Percentiles rank a stretch among this genome's conserved stretches.
These are phyloP conservation scores for Tetraselmis chui DNA, from an alignment of 139 green algal species.

Conservation along the genomic window DNA sequence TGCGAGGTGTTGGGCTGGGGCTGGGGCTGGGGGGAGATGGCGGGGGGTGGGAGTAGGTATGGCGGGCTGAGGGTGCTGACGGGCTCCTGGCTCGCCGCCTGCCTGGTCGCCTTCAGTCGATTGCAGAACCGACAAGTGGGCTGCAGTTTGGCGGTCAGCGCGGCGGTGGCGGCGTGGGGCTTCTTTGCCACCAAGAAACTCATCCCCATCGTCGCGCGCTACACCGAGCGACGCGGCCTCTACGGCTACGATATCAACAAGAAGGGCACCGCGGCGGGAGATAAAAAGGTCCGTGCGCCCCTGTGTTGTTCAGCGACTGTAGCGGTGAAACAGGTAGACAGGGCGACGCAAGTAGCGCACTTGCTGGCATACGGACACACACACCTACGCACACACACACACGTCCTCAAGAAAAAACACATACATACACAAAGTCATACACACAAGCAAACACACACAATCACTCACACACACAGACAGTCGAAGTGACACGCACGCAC, in stretches of 20 bases:
- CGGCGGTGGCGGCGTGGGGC: conserved; percentile 43
- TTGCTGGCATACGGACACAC: no score
- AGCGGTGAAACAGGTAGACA: no score
- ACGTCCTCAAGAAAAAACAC: no score
- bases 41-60: no score
- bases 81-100: background rate
- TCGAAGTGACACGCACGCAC: no score
- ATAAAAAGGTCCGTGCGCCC: conserved; percentile 46
- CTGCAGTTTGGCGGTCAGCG: background rate
- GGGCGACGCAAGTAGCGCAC: background rate
- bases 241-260: conserved; percentile 90
- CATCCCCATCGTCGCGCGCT: conserved; percentile 47
- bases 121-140: background rate
- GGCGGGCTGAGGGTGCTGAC: background rate
- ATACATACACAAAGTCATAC: no score
- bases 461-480: no score
- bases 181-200: conserved; percentile 57
- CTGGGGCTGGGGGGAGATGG: background rate
- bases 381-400: no score
- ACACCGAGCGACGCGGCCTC: conserved; percentile 48
- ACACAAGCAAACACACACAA: no score
- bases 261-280: conserved; percentile 65
- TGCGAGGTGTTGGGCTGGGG: background rate
- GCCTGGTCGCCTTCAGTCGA: background rate
- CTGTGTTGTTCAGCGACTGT: background rate